Evolutionary conservation across 768 basidiomycete species (phyloP).

Genomic region (Jaapia argillacea): DNA sequence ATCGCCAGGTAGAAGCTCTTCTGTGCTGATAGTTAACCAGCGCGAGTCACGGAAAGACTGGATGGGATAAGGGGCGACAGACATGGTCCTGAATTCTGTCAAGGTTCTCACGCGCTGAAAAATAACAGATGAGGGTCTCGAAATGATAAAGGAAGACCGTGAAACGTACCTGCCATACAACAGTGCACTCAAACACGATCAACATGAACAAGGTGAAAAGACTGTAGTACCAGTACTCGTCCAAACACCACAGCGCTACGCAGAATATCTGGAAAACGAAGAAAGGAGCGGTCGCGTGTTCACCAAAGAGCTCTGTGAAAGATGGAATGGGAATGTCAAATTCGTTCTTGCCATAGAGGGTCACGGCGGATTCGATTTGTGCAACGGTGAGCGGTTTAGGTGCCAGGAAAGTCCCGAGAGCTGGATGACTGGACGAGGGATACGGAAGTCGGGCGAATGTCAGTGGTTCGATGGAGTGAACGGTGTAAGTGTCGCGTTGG

Average conservation of each 20-base stretch:
- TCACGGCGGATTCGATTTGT: conserved; percentile 39
- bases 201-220: conserved; percentile 98
- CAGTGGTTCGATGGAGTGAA: conserved; percentile 41
- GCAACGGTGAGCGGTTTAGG: conserved; percentile 44
- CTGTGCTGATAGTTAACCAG: conserved; percentile 77
- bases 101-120: conserved; percentile 82
- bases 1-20: conserved; percentile 87
- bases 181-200: conserved; percentile 95
- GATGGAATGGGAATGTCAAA: conserved; percentile 97
- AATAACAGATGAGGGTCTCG: conserved; percentile 6
- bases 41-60: conserved; percentile 68
- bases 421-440: conserved; percentile 65
- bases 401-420: conserved; percentile 52
- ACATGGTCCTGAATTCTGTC: conserved; percentile 96
- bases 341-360: conserved; percentile 85
- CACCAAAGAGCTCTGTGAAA: conserved; percentile 83
- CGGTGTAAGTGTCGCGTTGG: conserved; percentile 87
- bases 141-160: not conserved
- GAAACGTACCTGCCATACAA: conserved; percentile 85
- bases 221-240: conserved; percentile 99
- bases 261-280: conserved; percentile 99
- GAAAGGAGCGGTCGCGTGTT: conserved; percentile 98
- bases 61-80: conserved; percentile 83
- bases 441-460: conserved; percentile 81
- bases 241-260: conserved; percentile 93